Evolutionary conservation across 192 early-diverging fungal genomes (phyloP).

Genomic region (Dissophora globulifera): DNA sequence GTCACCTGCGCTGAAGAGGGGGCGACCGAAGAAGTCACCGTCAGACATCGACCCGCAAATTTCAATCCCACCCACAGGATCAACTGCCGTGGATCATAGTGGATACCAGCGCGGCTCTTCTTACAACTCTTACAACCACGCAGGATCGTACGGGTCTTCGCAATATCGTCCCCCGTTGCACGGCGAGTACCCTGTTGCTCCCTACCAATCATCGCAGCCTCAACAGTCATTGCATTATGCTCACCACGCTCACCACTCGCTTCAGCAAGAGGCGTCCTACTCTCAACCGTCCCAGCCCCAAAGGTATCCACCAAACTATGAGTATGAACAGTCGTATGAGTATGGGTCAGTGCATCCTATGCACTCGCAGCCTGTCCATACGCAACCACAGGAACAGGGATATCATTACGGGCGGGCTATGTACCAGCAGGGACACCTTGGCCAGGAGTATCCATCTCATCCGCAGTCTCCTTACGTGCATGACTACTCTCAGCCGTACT

Average conservation of each 20-base stretch:
- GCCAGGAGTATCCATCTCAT: slow-evolving; percentile 9
- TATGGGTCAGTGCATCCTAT: slow-evolving; percentile 17
- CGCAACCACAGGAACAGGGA: slow-evolving; percentile 19
- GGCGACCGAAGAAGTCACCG: slow-evolving; percentile 16
- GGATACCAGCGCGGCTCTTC: background rate
- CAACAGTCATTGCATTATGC: slow-evolving; percentile 19
- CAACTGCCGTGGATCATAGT: background rate
- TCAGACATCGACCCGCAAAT: slow-evolving; percentile 1
- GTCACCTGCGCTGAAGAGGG: slow-evolving; percentile 1
- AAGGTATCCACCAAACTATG: slow-evolving; percentile 8
- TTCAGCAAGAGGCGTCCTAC: slow-evolving; percentile 16
- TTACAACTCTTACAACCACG: slow-evolving; percentile 1
- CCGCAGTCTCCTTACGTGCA: slow-evolving; percentile 12
- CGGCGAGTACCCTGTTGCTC: slow-evolving; percentile 11
- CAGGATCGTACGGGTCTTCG: background rate
- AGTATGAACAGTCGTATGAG: slow-evolving; percentile 14
- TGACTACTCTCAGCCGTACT: slow-evolving; percentile 2
- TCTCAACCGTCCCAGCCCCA: slow-evolving; percentile 12
- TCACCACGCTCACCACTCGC: slow-evolving; percentile 26
- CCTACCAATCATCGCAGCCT: slow-evolving; percentile 9
- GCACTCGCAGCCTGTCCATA: slow-evolving; percentile 19
- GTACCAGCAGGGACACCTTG: slow-evolving; percentile 15
- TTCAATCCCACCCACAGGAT: background rate
- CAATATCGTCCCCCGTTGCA: slow-evolving; percentile 3
- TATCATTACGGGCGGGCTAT: slow-evolving; percentile 9